Evolutionary conservation across 2,329 filamentous ascomycete species (phyloP), one percentile per base, ranked within the genome.

Genomic region (Botrytis tulipae): DNA sequence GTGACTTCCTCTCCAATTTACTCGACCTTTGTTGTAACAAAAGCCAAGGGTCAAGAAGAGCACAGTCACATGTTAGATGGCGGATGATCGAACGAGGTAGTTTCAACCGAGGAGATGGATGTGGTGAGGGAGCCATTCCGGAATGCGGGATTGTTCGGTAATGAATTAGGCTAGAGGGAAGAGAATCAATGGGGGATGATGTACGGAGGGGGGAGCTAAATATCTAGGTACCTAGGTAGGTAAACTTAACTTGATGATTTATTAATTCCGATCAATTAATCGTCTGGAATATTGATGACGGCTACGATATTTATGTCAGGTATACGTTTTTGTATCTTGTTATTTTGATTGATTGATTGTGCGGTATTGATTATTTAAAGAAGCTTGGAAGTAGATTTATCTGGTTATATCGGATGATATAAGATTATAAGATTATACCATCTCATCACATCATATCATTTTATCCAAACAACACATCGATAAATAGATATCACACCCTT

Each of bases 31-130:
- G 59, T 40, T 29, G 25, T 29, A 54, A 29, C n/a, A 29, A 29
- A 22, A 61, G 59, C 22, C 22, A 40, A 61, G 59, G n/a, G 51
- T 25, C 35, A 40, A 61, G 59, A 40, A 61, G 59, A 40, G 14
- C 8, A 37, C 10, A 61, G 59, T 62, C 59, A 62, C 59, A 62
- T 62, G 59, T 40, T 35, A 62, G 35, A 22, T 40, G 35, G 59
- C 25, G 35, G 6, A 62, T 16, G 59, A 35, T 62, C 3, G 7
- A n/a, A n/a, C 35, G 25, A 40, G 22, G 57, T 35, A 61, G 25
- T 8, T 61, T 61, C 59, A 40, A 62, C 59, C 59, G 59, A 62
- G 59, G 59, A 62, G 59, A 37, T 37, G 59, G 59, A 37, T 37
- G 59, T 40, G 54, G 54, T 32, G 54, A 18, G 59, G 59, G 22